A percentile compares a stretch with the other conserved stretches of the same genome.
These are phyloP conservation scores for Sphenostylis stenocarpa DNA, from an alignment of 306 rosid genomes.

Conservation along the genomic window DNA sequence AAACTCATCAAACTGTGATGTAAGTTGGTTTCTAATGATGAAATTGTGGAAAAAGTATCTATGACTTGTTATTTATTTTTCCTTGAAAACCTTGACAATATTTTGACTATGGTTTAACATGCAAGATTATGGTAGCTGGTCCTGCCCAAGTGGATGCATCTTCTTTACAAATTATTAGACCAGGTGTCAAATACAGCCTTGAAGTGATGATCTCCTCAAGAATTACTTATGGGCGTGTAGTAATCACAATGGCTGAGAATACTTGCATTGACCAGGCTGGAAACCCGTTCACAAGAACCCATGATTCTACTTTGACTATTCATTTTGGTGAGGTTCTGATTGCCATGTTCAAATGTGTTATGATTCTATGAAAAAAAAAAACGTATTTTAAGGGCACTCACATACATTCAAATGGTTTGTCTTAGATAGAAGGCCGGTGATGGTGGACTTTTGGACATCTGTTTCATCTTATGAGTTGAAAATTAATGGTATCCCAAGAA, in stretches of 20 bases:
- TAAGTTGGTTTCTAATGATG: constrained; percentile 39
- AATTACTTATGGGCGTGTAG: constrained; percentile 39
- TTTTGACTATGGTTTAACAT: constrained; percentile 19
- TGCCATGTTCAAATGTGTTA: constrained; percentile 4
- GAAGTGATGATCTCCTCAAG: constrained; percentile 42
- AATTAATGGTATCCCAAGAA: constrained; percentile 59
- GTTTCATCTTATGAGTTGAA: constrained; percentile 62
- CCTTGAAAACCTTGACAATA: neutral
- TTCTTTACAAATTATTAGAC: constrained; percentile 46
- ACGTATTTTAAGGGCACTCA: constrained; percentile 1
- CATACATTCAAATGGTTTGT: constrained; percentile 15
- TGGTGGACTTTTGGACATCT: constrained; percentile 69
- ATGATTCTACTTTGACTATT: constrained; percentile 50
- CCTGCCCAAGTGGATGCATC: constrained; percentile 45
- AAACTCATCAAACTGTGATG: constrained; percentile 66
- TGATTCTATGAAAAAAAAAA: neutral
- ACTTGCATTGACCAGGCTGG: constrained; percentile 65
- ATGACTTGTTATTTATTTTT: neutral
- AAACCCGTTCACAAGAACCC: constrained; percentile 51
- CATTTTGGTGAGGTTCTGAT: constrained; percentile 51
- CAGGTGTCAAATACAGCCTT: constrained; percentile 46
- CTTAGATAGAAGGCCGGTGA: constrained; percentile 67
- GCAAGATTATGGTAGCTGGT: constrained; percentile 53
- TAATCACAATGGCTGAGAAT: constrained; percentile 45
- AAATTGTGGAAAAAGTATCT: neutral